phyloP scores from a whole-genome alignment of 352 stramenopile species.

The Phytophthora aleatoria region DNA sequence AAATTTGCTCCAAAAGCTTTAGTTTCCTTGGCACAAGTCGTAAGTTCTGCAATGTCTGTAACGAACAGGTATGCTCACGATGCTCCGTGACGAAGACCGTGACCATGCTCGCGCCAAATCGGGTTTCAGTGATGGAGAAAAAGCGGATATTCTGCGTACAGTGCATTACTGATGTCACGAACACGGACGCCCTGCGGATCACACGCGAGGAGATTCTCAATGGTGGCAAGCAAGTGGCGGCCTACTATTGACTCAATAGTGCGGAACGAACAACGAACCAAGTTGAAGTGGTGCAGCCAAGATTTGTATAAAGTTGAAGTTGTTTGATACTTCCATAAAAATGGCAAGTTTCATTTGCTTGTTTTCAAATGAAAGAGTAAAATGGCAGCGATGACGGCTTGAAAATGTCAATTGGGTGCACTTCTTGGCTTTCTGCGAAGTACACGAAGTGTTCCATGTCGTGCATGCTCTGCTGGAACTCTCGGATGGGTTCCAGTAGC shows the following conservation, averaged over 20 bases:
- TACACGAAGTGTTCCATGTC: slow-evolving; percentile 44
- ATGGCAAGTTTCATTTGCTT: too few relatives aligned
- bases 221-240: slow-evolving; percentile 3
- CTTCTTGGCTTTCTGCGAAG: slow-evolving; percentile 90
- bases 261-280: background rate
- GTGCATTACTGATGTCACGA: slow-evolving; percentile 28
- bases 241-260: slow-evolving; percentile 10
- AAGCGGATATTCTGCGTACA: slow-evolving; percentile 22
- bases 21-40: slow-evolving; percentile 35
- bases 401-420: slow-evolving; percentile 63
- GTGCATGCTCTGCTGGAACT: slow-evolving; percentile 38
- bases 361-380: slow-evolving; percentile 35
- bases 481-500: slow-evolving; percentile 23
- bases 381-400: slow-evolving; percentile 39
- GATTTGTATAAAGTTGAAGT: background rate
- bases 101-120: slow-evolving; percentile 11
- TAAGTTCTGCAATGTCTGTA: slow-evolving; percentile 24
- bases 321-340: background rate
- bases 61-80: slow-evolving; percentile 23
- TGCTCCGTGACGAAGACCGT: slow-evolving; percentile 29
- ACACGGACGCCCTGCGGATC: slow-evolving; percentile 22
- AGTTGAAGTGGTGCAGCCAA: background rate
- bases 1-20: slow-evolving; percentile 35
- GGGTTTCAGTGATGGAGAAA: slow-evolving; percentile 15
- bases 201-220: slow-evolving; percentile 33